A percentile compares a stretch with the other conserved stretches of the same genome.
phyloP scores from a whole-genome alignment of 495 filamentous ascomycete genomes.

The Xanthoparmelia taractica region DNA sequence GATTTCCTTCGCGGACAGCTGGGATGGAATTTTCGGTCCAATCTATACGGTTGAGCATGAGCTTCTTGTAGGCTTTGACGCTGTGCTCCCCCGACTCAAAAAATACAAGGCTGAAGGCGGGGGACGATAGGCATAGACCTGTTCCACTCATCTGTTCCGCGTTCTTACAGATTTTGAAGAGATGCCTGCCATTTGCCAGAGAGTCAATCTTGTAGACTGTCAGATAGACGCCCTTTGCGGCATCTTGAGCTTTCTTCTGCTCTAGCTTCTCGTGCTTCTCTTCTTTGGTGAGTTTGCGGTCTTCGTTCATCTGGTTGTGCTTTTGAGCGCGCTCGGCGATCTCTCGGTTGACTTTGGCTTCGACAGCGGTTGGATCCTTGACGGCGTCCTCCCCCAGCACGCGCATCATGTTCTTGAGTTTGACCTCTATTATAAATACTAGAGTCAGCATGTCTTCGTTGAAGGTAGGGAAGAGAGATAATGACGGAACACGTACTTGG shows the following conservation, averaged over 20 bases:
- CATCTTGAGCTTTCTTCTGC: constrained; percentile 77
- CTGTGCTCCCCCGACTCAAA: constrained; percentile 82
- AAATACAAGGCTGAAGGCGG: constrained; percentile 77
- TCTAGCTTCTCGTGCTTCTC: constrained; percentile 78
- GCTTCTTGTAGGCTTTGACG: constrained; percentile 72
- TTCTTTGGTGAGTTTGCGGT: constrained; percentile 86
- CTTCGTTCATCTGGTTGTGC: constrained; percentile 74
- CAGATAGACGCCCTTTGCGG: constrained; percentile 71
- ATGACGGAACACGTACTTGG: constrained; percentile 35
- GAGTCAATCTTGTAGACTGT: constrained; percentile 83
- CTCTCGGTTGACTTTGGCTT: constrained; percentile 84
- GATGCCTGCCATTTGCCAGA: constrained; percentile 81
- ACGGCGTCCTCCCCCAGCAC: constrained; percentile 96
- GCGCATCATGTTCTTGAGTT: constrained; percentile 42
- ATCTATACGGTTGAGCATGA: constrained; percentile 87
- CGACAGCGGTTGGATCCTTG: constrained; percentile 94
- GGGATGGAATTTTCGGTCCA: constrained; percentile 86
- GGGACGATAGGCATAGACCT: constrained; percentile 82
- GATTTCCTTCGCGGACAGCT: constrained; percentile 49
- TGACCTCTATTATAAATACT: background rate
- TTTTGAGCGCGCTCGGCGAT: constrained; percentile 74
- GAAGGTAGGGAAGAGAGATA: background rate
- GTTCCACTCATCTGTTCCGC: constrained; percentile 80
- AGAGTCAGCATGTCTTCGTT: background rate
- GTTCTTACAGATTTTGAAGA: constrained; percentile 87